Evolutionary conservation across 116 monocot genomes (phyloP).

Genomic region (Trichopus zeylanicus): DNA sequence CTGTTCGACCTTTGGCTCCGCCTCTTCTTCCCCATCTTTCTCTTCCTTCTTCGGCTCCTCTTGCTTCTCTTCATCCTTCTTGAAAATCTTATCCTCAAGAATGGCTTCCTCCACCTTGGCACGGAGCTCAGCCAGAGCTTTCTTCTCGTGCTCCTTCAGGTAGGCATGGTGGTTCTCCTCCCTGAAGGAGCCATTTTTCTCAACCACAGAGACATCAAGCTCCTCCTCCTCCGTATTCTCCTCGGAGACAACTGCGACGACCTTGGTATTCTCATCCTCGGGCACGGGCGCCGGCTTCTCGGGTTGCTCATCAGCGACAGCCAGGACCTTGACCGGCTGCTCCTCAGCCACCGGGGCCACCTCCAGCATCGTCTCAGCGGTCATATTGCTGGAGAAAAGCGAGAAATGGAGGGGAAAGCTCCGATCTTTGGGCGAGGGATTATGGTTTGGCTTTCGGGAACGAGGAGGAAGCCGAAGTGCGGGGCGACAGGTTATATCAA

Average conservation of each 20-base stretch:
- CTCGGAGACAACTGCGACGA: conserved; percentile 3
- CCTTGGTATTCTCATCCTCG: conserved; percentile 5
- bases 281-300: not conserved
- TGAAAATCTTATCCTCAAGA: conserved; percentile 23
- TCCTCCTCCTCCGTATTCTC: conserved; percentile 24
- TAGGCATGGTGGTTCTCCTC: conserved; percentile 71
- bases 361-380: not conserved
- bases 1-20: not conserved
- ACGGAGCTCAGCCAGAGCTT: conserved; percentile 26
- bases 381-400: not conserved
- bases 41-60: conserved; percentile 6
- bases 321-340: not conserved
- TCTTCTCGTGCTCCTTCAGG: conserved; percentile 40
- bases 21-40: not conserved
- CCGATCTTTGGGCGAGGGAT: not conserved
- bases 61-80: conserved; percentile 2
- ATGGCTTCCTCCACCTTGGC: conserved; percentile 32
- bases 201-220: conserved; percentile 4
- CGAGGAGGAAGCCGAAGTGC: not conserved
- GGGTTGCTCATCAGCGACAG: too few relatives aligned
- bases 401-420: not conserved
- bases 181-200: conserved; percentile 55
- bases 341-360: not conserved
- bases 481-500: too few relatives aligned
- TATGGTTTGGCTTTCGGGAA: not conserved